Percentiles rank a stretch among this genome's conserved stretches.
These are phyloP conservation scores for Geranium brycei DNA, from an alignment of 345 rosid species.

Conservation along the genomic window DNA sequence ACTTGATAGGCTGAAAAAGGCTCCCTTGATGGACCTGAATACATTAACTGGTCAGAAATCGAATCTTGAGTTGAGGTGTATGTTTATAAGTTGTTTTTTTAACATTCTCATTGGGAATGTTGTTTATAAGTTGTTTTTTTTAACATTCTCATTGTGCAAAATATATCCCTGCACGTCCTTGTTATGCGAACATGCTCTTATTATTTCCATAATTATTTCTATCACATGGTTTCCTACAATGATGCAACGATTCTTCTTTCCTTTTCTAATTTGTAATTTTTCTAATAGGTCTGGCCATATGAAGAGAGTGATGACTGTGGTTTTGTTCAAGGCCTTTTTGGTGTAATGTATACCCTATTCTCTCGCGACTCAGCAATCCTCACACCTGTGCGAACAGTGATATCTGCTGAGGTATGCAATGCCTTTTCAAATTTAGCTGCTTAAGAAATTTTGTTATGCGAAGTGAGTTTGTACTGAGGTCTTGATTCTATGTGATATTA, in stretches of 20 bases:
- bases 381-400: constrained; percentile 19
- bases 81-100: no score
- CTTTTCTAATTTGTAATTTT: neutral
- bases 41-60: no score
- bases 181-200: no score
- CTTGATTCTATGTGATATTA: constrained; percentile 10
- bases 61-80: no score
- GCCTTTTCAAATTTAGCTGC: neutral
- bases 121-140: no score
- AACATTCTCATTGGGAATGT: no score
- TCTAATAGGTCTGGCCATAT: constrained; percentile 75
- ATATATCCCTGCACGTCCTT: no score
- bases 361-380: constrained; percentile 25
- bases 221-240: neutral
- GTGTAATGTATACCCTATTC: constrained; percentile 62
- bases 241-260: neutral
- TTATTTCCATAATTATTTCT: neutral
- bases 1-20: neutral
- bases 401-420: constrained; percentile 33
- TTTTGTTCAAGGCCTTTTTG: constrained; percentile 78
- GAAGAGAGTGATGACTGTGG: constrained; percentile 78
- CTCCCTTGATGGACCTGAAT: no score
- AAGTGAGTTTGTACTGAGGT: neutral
- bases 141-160: no score
- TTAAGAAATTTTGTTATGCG: neutral